phyloP scores from a whole-genome alignment of 73 alveolate genomes.

The Stentor roeselii region DNA sequence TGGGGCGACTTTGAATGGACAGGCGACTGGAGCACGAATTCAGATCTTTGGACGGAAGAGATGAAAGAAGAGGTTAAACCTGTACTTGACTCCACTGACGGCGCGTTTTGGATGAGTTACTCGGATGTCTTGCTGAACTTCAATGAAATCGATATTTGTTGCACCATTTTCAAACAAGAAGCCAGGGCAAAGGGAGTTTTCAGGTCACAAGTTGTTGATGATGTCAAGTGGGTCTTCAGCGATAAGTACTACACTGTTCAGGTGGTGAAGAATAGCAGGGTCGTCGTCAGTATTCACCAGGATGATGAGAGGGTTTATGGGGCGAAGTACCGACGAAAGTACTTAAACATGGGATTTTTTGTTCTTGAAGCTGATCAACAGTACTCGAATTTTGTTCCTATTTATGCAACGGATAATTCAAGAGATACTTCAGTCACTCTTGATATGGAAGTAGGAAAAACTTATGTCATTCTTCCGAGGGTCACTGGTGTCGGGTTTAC shows the following conservation, averaged over 20 bases:
- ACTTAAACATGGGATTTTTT: conserved; percentile 56
- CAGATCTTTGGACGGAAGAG: conserved; percentile 74
- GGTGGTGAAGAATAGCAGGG: conserved; percentile 28
- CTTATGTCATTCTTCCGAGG: background rate
- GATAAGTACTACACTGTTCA: conserved; percentile 37
- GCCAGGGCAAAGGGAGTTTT: conserved; percentile 58
- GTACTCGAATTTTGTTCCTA: conserved; percentile 35
- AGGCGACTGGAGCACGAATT: conserved; percentile 83
- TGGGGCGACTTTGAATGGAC: conserved; percentile 87
- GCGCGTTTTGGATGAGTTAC: conserved; percentile 61
- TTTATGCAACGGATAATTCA: conserved; percentile 23
- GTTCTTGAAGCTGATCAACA: conserved; percentile 46
- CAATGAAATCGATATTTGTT: conserved; percentile 47
- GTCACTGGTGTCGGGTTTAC: background rate
- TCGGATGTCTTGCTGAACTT: conserved; percentile 49
- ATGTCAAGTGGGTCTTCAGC: conserved; percentile 30
- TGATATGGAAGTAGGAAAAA: background rate
- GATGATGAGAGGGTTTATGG: conserved; percentile 77
- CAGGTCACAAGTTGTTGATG: conserved; percentile 15
- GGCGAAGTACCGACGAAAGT: conserved; percentile 53
- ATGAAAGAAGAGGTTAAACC: conserved; percentile 53
- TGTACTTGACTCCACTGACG: conserved; percentile 48
- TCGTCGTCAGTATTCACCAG: conserved; percentile 59
- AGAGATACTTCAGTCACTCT: background rate
- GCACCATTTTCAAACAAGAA: conserved; percentile 49